These are phyloP conservation scores for Jaminaea rosea DNA, from an alignment of 1,284 basidiomycete genomes.

Conservation along the genomic window DNA sequence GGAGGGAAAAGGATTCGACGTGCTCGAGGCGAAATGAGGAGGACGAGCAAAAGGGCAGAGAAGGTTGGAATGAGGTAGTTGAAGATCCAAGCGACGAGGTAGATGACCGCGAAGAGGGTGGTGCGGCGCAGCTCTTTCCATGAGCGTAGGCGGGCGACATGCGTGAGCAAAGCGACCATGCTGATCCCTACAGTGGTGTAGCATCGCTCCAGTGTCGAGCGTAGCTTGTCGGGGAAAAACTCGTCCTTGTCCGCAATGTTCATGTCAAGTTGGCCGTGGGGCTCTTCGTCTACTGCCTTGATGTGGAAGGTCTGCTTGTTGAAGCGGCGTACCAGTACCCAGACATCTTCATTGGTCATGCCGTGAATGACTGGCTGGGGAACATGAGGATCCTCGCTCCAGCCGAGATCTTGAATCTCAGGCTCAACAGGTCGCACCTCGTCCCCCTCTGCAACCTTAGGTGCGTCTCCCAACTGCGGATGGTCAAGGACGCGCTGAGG, in stretches of 20 bases:
- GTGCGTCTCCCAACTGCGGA: slow-evolving; percentile 10
- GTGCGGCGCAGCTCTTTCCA: slow-evolving; percentile 55
- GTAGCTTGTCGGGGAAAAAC: slow-evolving; percentile 53
- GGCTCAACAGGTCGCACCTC: slow-evolving; percentile 24
- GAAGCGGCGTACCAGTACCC: slow-evolving; percentile 50
- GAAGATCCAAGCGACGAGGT: slow-evolving; percentile 10
- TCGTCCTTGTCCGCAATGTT: slow-evolving; percentile 51
- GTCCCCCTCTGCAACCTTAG: slow-evolving; percentile 20
- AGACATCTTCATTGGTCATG: slow-evolving; percentile 50
- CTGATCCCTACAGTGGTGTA: slow-evolving; percentile 53
- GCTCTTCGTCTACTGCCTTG: slow-evolving; percentile 35
- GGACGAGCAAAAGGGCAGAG: slow-evolving; percentile 13
- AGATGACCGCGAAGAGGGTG: slow-evolving; percentile 44
- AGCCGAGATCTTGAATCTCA: slow-evolving; percentile 30
- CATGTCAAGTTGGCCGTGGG: slow-evolving; percentile 48
- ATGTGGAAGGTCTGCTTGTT: slow-evolving; percentile 52
- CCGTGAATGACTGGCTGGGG: slow-evolving; percentile 42
- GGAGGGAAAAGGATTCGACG: slow-evolving; percentile 53
- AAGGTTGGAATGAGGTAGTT: slow-evolving; percentile 14
- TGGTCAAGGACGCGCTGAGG: slow-evolving; percentile 7
- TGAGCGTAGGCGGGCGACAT: slow-evolving; percentile 52
- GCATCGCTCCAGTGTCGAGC: slow-evolving; percentile 53
- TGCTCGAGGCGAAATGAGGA: slow-evolving; percentile 51
- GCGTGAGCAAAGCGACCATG: slow-evolving; percentile 51
- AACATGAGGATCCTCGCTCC: slow-evolving; percentile 28